These are phyloP conservation scores for Solanum pennellii DNA, from an alignment of 257 asterid species.

Conservation along the genomic window DNA sequence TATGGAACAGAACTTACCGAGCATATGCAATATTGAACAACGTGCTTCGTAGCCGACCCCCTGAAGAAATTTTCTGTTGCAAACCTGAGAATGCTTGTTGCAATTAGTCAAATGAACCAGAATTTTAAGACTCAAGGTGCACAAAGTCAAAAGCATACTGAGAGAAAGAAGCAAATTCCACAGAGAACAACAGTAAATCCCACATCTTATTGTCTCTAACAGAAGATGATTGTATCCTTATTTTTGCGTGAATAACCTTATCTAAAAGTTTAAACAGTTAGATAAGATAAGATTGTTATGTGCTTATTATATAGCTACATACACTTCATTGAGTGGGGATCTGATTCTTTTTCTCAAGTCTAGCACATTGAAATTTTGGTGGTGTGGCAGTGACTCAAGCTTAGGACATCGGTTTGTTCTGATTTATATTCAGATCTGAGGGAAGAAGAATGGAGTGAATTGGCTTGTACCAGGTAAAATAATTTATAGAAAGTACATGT, in stretches of 20 bases:
- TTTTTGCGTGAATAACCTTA: not conserved
- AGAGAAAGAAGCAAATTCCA: not conserved
- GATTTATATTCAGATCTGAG: not conserved
- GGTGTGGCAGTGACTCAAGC: not conserved
- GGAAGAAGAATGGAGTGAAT: not conserved
- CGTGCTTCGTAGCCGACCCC: slow-evolving; percentile 63
- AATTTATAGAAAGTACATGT: not conserved
- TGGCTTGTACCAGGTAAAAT: not conserved
- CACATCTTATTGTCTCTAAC: not conserved
- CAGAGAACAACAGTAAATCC: not conserved
- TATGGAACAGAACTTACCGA: slow-evolving; percentile 48
- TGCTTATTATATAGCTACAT: not conserved
- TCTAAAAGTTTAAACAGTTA: not conserved
- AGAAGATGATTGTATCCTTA: not conserved
- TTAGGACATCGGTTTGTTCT: not conserved
- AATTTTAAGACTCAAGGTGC: not conserved
- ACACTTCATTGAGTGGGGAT: not conserved
- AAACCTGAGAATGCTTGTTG: slow-evolving; percentile 39
- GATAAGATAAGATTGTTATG: not conserved
- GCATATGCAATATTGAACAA: slow-evolving; percentile 69
- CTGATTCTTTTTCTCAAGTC: not conserved
- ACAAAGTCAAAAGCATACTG: not conserved
- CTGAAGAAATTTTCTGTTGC: slow-evolving; percentile 80
- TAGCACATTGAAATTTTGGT: not conserved
- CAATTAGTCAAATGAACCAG: not conserved